Evolutionary conservation across 139 green algal species (phyloP).

Genomic region (Tetratostichococcus sp.): DNA sequence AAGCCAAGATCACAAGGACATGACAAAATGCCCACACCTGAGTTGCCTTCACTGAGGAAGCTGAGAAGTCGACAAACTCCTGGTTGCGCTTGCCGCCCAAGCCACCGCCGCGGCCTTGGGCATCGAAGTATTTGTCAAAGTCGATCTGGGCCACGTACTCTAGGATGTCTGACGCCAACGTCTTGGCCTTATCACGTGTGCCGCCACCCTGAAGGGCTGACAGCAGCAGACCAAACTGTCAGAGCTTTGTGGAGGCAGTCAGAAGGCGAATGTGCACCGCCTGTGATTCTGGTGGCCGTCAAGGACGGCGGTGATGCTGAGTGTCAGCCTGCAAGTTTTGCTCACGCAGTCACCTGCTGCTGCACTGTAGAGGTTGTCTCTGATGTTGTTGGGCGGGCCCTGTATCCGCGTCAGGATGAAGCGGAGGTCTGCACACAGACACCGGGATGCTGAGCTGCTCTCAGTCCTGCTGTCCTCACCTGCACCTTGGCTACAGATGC

Average conservation of each 20-base stretch:
- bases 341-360: too few species aligned
- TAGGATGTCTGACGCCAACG: constrained; percentile 18
- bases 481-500: too few species aligned
- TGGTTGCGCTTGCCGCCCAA: constrained; percentile 24
- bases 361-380: constrained; percentile 43
- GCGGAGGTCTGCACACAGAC: constrained; percentile 26
- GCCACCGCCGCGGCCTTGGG: constrained; percentile 7
- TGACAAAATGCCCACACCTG: constrained; percentile 5
- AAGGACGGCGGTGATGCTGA: too few species aligned
- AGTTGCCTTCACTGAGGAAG: constrained; percentile 10
- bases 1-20: too few species aligned
- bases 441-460: constrained; percentile 9
- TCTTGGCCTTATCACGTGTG: constrained; percentile 18
- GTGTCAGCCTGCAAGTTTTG: too few species aligned
- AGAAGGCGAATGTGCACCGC: too few species aligned
- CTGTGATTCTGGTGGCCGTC: too few species aligned
- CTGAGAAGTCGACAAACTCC: constrained; percentile 39
- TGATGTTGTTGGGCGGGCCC: constrained; percentile 59
- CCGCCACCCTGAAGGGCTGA: constrained; percentile 8
- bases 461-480: too few species aligned
- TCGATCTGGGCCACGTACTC: constrained; percentile 39
- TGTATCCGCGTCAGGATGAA: constrained; percentile 27
- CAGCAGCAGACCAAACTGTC: background rate
- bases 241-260: too few species aligned
- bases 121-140: constrained; percentile 44